Evolutionary conservation across 495 filamentous ascomycete genomes (phyloP).

Genomic region (Trichoderma gamsii): DNA sequence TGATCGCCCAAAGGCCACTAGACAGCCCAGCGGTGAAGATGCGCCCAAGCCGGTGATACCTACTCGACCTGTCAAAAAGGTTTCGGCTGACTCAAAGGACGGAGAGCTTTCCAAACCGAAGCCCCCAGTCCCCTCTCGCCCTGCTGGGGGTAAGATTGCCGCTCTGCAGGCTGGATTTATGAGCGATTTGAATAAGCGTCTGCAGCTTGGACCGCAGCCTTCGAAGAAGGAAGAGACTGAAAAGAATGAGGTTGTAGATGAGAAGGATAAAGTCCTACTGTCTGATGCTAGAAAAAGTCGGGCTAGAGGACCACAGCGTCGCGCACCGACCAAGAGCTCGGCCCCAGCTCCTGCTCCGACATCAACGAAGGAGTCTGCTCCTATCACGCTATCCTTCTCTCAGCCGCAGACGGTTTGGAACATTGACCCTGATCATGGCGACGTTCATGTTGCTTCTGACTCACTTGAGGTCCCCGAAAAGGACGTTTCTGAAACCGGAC

Average conservation of each 20-base stretch:
- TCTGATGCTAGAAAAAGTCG: conserved; percentile 82
- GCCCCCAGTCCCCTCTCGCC: conserved; percentile 74
- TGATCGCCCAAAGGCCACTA: conserved; percentile 70
- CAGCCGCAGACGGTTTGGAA: conserved; percentile 40
- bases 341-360: conserved; percentile 28
- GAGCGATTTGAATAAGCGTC: conserved; percentile 77
- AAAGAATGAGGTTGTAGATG: conserved; percentile 49
- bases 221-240: conserved; percentile 61
- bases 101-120: conserved; percentile 54
- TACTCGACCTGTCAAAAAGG: conserved; percentile 55
- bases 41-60: conserved; percentile 80
- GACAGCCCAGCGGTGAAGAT: conserved; percentile 15
- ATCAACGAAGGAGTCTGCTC: conserved; percentile 24
- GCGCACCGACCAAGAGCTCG: conserved; percentile 52
- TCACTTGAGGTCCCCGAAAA: conserved; percentile 13
- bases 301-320: conserved; percentile 78
- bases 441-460: conserved; percentile 31
- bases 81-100: conserved; percentile 33
- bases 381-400: conserved; percentile 30
- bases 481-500: conserved; percentile 17
- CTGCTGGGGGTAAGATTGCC: conserved; percentile 78
- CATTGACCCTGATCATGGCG: conserved; percentile 48
- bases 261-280: conserved; percentile 69
- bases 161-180: conserved; percentile 86
- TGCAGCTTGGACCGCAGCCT: conserved; percentile 72